Percentiles rank a stretch among this genome's conserved stretches.
Evolutionary conservation across 208 protist species (phyloP).

Genomic region (Leishmania gerbilli): DNA sequence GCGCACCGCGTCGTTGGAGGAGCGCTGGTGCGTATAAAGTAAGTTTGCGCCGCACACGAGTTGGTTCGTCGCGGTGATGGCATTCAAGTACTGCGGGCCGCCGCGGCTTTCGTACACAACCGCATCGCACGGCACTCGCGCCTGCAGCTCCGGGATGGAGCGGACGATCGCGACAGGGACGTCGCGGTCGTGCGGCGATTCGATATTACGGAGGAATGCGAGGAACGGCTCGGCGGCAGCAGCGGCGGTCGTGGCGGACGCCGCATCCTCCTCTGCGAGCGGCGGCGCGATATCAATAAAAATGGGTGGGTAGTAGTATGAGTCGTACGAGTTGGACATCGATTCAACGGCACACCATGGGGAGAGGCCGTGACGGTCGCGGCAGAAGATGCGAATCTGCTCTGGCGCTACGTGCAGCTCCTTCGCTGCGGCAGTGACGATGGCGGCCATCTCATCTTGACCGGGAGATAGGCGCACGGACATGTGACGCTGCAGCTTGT

Average conservation of each 20-base stretch:
- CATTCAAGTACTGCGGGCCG: neutral
- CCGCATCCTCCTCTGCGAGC: neutral
- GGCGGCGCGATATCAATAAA: constrained; percentile 24
- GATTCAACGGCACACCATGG: constrained; percentile 13
- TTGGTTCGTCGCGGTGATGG: constrained; percentile 9
- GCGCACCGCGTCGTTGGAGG: constrained; percentile 10
- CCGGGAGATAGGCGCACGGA: constrained; percentile 26
- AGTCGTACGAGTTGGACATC: constrained; percentile 24
- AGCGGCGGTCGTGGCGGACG: neutral
- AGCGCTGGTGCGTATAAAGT: constrained; percentile 8
- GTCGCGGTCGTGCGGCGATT: neutral
- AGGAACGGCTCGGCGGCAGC: constrained; percentile 3
- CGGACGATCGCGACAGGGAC: constrained; percentile 18
- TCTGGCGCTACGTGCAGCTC: constrained; percentile 30
- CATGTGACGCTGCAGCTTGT: constrained; percentile 20
- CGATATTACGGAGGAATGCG: constrained; percentile 18
- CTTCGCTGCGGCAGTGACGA: constrained; percentile 34
- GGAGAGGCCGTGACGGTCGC: constrained; percentile 12
- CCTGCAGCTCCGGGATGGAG: constrained; percentile 21
- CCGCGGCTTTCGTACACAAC: constrained; percentile 17
- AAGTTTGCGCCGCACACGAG: constrained; percentile 35
- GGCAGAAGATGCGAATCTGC: constrained; percentile 40
- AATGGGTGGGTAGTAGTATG: constrained; percentile 15
- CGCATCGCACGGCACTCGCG: constrained; percentile 9
- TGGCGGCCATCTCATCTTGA: constrained; percentile 16